Conservation (phyloP, 2,329 filamentous ascomycete species). For the Metarhizium robertsii region DNA sequence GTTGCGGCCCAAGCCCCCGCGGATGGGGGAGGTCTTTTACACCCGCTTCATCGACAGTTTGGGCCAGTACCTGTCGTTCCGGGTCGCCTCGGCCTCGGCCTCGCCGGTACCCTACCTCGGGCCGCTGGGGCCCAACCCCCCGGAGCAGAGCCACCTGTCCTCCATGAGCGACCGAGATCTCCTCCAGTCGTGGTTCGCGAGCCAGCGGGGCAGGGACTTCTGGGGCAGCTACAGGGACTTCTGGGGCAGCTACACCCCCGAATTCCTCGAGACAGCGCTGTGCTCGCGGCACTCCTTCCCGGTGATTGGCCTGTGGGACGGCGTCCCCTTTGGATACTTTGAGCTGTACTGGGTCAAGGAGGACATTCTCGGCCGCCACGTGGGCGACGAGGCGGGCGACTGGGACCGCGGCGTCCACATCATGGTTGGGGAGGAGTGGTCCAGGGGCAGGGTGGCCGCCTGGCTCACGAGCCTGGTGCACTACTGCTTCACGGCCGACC, state of each 20-base stretch:
- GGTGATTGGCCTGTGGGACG: conserved; percentile 87
- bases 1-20: conserved; percentile 75
- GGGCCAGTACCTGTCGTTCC: conserved; percentile 79
- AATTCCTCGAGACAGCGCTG: conserved; percentile 60
- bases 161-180: conserved; percentile 46
- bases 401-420: conserved; percentile 87
- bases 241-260: conserved; percentile 62
- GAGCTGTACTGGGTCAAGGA: conserved; percentile 99
- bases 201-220: conserved; percentile 71
- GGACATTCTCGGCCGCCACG: conserved; percentile 62
- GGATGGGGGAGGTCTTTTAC: conserved; percentile 88
- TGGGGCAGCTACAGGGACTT: conserved; percentile 72
- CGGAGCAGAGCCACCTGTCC: conserved; percentile 29
- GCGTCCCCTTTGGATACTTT: conserved; percentile 92
- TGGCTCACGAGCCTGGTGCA: conserved; percentile 89
- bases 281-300: conserved; percentile 72
- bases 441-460: conserved; percentile 66
- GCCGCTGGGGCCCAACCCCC: conserved; percentile 35
- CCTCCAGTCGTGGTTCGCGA: conserved; percentile 81
- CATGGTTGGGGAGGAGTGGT: conserved; percentile 86
- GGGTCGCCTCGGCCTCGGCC: conserved; percentile 64
- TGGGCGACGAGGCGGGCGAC: conserved; percentile 58
- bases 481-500: conserved; percentile 68
- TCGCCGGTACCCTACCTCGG: conserved; percentile 57
- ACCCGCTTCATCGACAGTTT: conserved; percentile 75